Evolutionary conservation across 2,329 filamentous ascomycete genomes (phyloP), one percentile per base, ranked within the genome.

Genomic region (Xylariomycetidae sp.): DNA sequence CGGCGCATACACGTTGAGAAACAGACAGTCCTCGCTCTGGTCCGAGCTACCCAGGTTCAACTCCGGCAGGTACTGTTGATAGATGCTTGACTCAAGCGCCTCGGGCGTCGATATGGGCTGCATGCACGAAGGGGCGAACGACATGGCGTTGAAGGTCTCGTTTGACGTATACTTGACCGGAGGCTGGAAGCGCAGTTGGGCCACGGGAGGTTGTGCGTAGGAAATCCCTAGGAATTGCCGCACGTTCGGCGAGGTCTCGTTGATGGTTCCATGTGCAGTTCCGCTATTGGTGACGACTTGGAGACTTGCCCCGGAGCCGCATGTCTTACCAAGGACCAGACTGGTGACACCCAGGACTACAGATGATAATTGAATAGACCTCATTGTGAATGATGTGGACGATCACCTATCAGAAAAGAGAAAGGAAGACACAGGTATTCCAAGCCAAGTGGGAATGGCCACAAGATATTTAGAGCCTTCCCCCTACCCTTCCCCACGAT

Each of bases 171-270:
- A 26, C n/a, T 25, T 29, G n/a, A 31, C 25, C 29, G 30, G 16
- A 9, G 30, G 6, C 23, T 38, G 35, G 26, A 44, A 49, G 4
- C 73, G 63, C 31, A 74, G 57, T 37, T 64, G 49, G 2, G 64
- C 67, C 13, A 67, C 57, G 1, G 72, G 72, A 23, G 70, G 66
- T 23, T 33, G 14, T 9, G 22, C 31, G 22, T 27, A 33, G 4
- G 31, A 23, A 16, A 33, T 33, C 12, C 40, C 66, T 4, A 69
- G 49, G 40, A 67, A 71, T 15, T 39, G 33, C 7, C 34, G 36
- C 12, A 44, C 41, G 23, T 37, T 27, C 4, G 41, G 33, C 11
- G 35, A 27, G 6, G 28, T 36, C 5, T 27, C 22, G 28, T 41
- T 36, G 20, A 44, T 31, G 30, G 37, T 25, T 13, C 41, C 38